Percentiles rank a stretch among this genome's conserved stretches.
Conservation (phyloP, 2,329 filamentous ascomycete species). For the Arthrobotrys conoides region DNA sequence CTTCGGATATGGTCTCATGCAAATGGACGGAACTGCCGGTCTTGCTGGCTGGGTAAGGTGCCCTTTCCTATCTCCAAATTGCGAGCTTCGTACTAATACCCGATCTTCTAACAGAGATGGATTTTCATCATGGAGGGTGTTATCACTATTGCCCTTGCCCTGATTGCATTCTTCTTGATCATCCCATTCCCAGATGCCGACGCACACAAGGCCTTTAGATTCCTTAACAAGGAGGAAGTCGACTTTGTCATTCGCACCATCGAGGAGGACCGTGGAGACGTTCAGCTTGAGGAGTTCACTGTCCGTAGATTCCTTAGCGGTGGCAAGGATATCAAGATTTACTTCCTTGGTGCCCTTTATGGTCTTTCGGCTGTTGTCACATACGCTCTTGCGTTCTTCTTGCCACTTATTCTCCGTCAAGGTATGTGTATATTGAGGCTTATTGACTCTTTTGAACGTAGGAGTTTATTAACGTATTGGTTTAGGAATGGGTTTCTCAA, state of each 20-base stretch:
- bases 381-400: conserved; percentile 83
- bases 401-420: conserved; percentile 80
- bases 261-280: conserved; percentile 74
- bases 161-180: conserved; percentile 72
- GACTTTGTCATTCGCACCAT: conserved; percentile 68
- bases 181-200: conserved; percentile 76
- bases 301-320: conserved; percentile 76
- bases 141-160: conserved; percentile 72
- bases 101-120: conserved; percentile 29
- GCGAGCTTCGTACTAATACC: background rate
- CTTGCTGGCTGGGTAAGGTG: conserved; percentile 72
- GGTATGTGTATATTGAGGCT: conserved; percentile 63
- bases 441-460: background rate
- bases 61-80: background rate
- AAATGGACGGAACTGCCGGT: conserved; percentile 66
- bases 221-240: conserved; percentile 71
- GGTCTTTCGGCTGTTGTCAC: conserved; percentile 79
- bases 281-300: conserved; percentile 69
- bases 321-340: conserved; percentile 63
- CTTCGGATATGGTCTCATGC: conserved; percentile 76
- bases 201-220: conserved; percentile 67
- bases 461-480: background rate
- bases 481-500: conserved; percentile 74
- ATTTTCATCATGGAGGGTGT: conserved; percentile 65
- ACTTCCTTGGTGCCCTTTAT: conserved; percentile 71